phyloP scores from a whole-genome alignment of 169 alveolate species.

The Cardiosporidium cionae region DNA sequence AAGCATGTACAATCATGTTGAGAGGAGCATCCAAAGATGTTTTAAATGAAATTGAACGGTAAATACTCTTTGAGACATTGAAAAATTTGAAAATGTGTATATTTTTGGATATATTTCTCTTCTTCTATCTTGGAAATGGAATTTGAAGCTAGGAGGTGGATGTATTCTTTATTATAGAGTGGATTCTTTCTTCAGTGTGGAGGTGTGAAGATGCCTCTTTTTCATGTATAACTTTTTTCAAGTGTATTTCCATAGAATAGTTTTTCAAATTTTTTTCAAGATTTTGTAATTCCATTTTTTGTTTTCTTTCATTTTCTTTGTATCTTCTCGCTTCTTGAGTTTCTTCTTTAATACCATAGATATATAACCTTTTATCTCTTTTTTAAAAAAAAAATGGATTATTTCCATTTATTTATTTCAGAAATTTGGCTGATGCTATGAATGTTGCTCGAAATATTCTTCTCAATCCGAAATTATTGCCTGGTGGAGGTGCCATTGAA shows the following conservation, averaged over 20 bases:
- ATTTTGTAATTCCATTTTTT: neutral
- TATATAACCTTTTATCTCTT: too few species aligned
- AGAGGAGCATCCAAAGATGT: conserved; percentile 99
- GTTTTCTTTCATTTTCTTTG: too few species aligned
- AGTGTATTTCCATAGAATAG: too few species aligned
- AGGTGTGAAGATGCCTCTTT: neutral
- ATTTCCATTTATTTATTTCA: conserved; percentile 2
- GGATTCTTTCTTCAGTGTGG: neutral
- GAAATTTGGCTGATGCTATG: conserved; percentile 95
- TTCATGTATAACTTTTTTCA: neutral
- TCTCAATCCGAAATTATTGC: conserved; percentile 89
- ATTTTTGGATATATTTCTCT: neutral
- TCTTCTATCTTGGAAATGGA: neutral
- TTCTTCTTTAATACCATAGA: too few species aligned
- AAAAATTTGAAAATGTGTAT: neutral
- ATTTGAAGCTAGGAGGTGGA: neutral
- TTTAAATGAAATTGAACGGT: conserved; percentile 89
- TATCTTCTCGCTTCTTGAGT: neutral
- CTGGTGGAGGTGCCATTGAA: conserved; percentile 99
- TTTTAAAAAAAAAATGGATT: neutral
- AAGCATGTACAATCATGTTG: conserved; percentile 93
- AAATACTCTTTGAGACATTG: neutral
- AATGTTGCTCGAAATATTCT: conserved; percentile 93
- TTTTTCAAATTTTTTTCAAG: too few species aligned
- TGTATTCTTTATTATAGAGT: neutral